A percentile compares a stretch with the other conserved stretches of the same genome.
phyloP scores from a whole-genome alignment of 306 rosid species.

The Glycyrrhiza uralensis region DNA sequence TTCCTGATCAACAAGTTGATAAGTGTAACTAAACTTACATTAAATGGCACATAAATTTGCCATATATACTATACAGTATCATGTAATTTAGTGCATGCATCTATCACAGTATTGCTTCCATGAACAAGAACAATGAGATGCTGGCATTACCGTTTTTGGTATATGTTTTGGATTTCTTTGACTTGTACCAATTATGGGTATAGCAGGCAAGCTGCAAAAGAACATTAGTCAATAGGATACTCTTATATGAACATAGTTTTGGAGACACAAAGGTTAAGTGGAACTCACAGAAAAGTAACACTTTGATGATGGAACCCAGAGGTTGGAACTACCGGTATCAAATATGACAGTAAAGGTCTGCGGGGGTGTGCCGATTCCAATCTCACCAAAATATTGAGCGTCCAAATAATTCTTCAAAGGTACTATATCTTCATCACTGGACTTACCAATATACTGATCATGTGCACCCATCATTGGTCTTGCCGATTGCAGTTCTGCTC shows the following conservation, averaged over 20 bases:
- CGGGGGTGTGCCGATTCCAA: constrained; percentile 81
- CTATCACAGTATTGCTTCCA: background rate
- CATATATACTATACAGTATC: background rate
- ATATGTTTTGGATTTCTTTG: constrained; percentile 66
- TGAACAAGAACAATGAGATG: background rate
- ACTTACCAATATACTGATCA: constrained; percentile 19
- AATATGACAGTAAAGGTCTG: constrained; percentile 78
- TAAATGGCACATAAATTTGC: background rate
- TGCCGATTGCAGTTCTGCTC: constrained; percentile 36
- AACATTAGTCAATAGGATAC: constrained; percentile 9
- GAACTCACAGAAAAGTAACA: constrained; percentile 77
- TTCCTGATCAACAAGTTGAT: constrained; percentile 53
- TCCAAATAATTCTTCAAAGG: constrained; percentile 72
- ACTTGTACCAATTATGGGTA: constrained; percentile 66
- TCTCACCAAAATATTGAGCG: constrained; percentile 87
- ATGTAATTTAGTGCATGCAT: background rate
- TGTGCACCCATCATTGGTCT: constrained; percentile 29
- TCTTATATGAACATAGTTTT: background rate
- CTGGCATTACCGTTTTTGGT: constrained; percentile 47
- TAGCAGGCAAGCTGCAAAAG: constrained; percentile 70
- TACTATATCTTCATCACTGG: constrained; percentile 45
- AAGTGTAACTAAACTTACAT: background rate
- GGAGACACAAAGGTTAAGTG: constrained; percentile 6
- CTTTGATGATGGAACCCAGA: constrained; percentile 89
- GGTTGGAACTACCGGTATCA: constrained; percentile 93